Evolutionary conservation across 352 stramenopile genomes (phyloP), one percentile per base, ranked within the genome.

Genomic region (Pythium grandisporangium): DNA sequence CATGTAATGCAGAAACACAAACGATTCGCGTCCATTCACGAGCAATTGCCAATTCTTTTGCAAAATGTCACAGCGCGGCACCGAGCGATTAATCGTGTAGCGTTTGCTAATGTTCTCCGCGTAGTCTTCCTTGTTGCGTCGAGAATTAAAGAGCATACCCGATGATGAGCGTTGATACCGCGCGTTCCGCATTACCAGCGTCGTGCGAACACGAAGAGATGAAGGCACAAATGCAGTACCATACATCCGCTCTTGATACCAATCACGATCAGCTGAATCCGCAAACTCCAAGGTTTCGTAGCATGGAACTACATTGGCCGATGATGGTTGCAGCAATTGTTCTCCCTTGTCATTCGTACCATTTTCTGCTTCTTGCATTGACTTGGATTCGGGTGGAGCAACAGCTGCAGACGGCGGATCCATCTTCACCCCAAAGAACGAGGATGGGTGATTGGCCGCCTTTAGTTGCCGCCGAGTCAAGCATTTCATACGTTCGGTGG

Each of bases 1-100:
- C 45, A 49, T 47, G 37, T 63, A 63, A 30, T 63, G 55, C 3
- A 63, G 41, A 40, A 57, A 55, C 1, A 63, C 27, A 35, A 56
- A 57, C 2, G 45, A 42, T 4, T 23, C 14, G 5, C 40, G 37
- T 1, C 50, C 50, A 11, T 55, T 48, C 23, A 46, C 41, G n/a
- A 63, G 48, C 17, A 38, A 29, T 19, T 63, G 48, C 55, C 55
- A 63, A 17, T 51, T 59, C 24, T 48, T 46, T 22, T 30, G 41
- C 10, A 48, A 34, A 25, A 63, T 63, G 17, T 59, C 48, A n/a
- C 48, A 55, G 1, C 50, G 38, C 6, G 55, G 55, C 22, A 59
- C 44, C 14, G 27, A 60, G 2, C 33, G 30, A 26, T 63, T 63
- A 32, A 63, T 42, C n/a, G 37, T 58, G 43, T 56, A 63, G 27